Base-by-base conservation (phyloP, 805 yeast genomes). In the Zygoascus tannicola region DNA sequence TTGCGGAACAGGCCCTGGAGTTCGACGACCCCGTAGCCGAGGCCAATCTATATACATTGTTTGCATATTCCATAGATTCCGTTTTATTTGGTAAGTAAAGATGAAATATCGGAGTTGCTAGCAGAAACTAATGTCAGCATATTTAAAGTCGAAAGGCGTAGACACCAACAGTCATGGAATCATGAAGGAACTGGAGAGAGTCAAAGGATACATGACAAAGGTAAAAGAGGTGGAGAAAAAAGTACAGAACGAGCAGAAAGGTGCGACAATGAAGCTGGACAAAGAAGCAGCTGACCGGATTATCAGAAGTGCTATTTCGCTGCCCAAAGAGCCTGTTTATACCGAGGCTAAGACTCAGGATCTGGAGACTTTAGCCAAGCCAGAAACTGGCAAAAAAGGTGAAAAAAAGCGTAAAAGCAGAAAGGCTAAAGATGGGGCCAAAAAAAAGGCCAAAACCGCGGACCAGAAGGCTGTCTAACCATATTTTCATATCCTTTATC, bases 151-250 rank as follows among this genome's bases (percentile, higher is more conserved):
- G 0, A 63, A 63, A 14, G 90, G 90, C 1, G 59, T 69, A 14
- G 75, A 78, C 45, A 73, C 80, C 1, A 69, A 68, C 8, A 58
- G 62, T 4, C 85, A 81, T 51, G 78, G 81, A 2, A 59, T 86
- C 18, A 76, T 80, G 78, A 64, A 64, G 23, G 94, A 83, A 55
- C 64, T 85, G 42, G 69, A 66, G 5, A 67, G 87, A 48, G 80
- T 84, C 34, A 82, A 81, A 57, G 56, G 68, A n/a, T 81, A 80
- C 51, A 80, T 82, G 78, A 70, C 70, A 32, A 70, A 78, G 54
- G 69, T 75, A 32, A 75, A 75, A 51, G 65, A 56, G 2, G 48
- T 47, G 4, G 47, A 51, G 8, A 16, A 41, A 22, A 16, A 37
- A 22, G 22, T 22, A 15, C 15, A 37, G 26, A 15, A 44, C 32